phyloP scores from a whole-genome alignment of 768 basidiomycete genomes.

The Obba rivulosa region DNA sequence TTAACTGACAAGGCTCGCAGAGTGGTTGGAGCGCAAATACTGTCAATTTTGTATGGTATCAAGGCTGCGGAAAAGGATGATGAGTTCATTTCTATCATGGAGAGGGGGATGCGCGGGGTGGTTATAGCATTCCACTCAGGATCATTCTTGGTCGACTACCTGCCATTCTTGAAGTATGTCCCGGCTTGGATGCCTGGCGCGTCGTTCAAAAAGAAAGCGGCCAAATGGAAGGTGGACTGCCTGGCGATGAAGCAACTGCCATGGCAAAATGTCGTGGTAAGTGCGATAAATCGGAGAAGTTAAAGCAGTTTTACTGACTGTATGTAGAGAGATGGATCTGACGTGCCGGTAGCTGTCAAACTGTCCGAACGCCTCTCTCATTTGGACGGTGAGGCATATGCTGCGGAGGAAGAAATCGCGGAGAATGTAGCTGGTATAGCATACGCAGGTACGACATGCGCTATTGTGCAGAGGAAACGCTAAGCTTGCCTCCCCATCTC shows the following conservation, averaged over 20 bases:
- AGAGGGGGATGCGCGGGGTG: slow-evolving; percentile 22
- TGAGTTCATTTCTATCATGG: slow-evolving; percentile 17
- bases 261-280: slow-evolving; percentile 52
- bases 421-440: background rate
- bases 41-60: slow-evolving; percentile 26
- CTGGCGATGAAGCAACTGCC: slow-evolving; percentile 58
- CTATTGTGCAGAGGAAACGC: too few species aligned
- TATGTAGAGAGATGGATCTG: too few species aligned
- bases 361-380: slow-evolving; percentile 1
- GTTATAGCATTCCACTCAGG: slow-evolving; percentile 16
- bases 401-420: background rate
- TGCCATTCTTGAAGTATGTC: slow-evolving; percentile 41
- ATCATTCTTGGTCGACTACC: slow-evolving; percentile 24
- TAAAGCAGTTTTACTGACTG: background rate
- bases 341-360: background rate
- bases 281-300: slow-evolving; percentile 37
- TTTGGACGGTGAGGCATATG: background rate
- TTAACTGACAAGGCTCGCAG: slow-evolving; percentile 13
- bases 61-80: slow-evolving; percentile 21
- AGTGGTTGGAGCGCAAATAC: slow-evolving; percentile 18
- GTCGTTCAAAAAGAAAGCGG: slow-evolving; percentile 60
- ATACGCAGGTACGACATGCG: background rate
- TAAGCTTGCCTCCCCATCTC: too few species aligned
- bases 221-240: slow-evolving; percentile 56
- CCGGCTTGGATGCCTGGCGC: slow-evolving; percentile 67